Percentiles rank a stretch among this genome's conserved stretches.
Conservation (phyloP, 371 early-diverging fungal species). For the Fennellomyces sp. region DNA sequence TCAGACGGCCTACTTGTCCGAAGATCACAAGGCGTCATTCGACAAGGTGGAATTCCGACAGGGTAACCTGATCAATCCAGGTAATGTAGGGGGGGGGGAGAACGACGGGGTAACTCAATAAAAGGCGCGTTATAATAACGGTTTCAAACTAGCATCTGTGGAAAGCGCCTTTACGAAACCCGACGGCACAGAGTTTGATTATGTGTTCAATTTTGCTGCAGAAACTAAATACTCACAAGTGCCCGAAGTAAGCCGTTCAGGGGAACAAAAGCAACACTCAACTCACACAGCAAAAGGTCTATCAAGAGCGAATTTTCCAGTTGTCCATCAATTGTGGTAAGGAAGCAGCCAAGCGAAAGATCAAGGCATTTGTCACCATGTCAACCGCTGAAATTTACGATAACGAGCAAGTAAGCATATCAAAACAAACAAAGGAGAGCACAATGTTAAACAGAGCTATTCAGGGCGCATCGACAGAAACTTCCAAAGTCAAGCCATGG, state of each 20-base stretch:
- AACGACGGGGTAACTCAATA: background rate
- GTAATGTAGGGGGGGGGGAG: slow-evolving; percentile 37
- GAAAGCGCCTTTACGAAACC: slow-evolving; percentile 72
- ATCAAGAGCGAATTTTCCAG: slow-evolving; percentile 82
- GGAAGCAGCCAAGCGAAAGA: slow-evolving; percentile 79
- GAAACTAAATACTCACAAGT: slow-evolving; percentile 92
- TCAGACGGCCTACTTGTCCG: slow-evolving; percentile 82
- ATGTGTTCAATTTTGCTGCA: slow-evolving; percentile 89
- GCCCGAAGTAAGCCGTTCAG: slow-evolving; percentile 57
- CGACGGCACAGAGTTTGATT: slow-evolving; percentile 77
- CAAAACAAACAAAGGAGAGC: background rate
- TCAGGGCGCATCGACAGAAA: slow-evolving; percentile 75
- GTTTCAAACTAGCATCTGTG: slow-evolving; percentile 56
- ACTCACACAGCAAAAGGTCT: slow-evolving; percentile 47
- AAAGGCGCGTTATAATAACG: too few relatives aligned
- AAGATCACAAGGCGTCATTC: slow-evolving; percentile 68
- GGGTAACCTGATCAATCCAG: slow-evolving; percentile 77
- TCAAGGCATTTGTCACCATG: slow-evolving; percentile 78
- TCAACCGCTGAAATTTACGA: slow-evolving; percentile 92
- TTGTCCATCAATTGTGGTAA: slow-evolving; percentile 76
- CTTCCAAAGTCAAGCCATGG: slow-evolving; percentile 82
- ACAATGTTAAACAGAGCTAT: background rate
- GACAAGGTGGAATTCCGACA: slow-evolving; percentile 79
- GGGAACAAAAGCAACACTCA: too few relatives aligned
- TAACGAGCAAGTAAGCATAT: slow-evolving; percentile 60